Conservation (phyloP, 192 early-diverging fungal species). For the Coemansia sp. region DNA sequence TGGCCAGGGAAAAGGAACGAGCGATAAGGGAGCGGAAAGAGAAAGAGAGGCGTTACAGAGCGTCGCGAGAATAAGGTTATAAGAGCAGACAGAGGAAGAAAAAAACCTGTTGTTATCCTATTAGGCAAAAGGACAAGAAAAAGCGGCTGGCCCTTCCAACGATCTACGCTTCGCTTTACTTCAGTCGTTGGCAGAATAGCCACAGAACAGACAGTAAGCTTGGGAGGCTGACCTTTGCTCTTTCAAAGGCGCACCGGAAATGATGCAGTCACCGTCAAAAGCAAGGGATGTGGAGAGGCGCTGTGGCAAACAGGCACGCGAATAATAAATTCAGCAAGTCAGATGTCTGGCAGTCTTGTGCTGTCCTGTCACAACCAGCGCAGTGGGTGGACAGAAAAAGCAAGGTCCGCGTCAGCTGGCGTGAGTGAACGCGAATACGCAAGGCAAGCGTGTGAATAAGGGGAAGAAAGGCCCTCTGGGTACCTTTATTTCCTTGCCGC, state of each 20-base stretch:
- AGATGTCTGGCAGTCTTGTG: neutral
- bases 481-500: neutral
- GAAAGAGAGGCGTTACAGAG: neutral
- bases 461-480: neutral
- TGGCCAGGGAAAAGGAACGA: neutral
- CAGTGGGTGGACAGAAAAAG: neutral
- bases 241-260: neutral
- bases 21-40: neutral
- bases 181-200: neutral
- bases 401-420: neutral
- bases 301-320: constrained; percentile 1
- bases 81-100: constrained; percentile 1
- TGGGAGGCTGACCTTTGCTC: neutral
- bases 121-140: neutral
- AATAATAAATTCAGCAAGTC: neutral
- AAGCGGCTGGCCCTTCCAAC: constrained; percentile 9
- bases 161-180: constrained; percentile 1
- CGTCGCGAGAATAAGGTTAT: constrained; percentile 13
- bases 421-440: neutral
- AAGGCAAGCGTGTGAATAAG: constrained; percentile 1
- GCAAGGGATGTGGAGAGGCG: constrained; percentile 4
- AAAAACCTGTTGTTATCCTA: constrained; percentile 4
- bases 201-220: neutral
- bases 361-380: neutral
- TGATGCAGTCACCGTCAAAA: neutral